phyloP scores from a whole-genome alignment of 2,329 filamentous ascomycete genomes.

The Fusarium coicis region DNA sequence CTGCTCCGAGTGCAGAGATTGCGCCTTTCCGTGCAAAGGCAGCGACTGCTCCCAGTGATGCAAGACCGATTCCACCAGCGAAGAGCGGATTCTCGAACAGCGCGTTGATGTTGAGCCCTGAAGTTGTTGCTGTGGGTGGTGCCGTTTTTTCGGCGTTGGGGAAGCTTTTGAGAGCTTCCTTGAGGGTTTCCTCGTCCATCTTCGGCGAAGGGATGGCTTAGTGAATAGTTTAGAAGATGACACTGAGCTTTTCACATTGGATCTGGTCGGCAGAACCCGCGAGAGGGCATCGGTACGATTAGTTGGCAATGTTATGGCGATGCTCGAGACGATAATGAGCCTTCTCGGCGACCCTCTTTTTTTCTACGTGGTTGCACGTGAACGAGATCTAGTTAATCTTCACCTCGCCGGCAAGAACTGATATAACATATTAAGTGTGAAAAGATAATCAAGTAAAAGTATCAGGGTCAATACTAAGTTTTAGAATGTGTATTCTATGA shows the following conservation, averaged over 20 bases:
- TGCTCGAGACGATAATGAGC: background rate
- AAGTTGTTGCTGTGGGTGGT: constrained; percentile 45
- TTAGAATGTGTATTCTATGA: background rate
- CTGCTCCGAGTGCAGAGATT: constrained; percentile 75
- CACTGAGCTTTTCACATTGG: constrained; percentile 14
- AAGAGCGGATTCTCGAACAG: constrained; percentile 73
- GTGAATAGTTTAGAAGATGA: constrained; percentile 12
- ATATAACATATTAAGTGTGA: background rate
- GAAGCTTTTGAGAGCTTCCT: constrained; percentile 31
- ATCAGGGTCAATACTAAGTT: background rate
- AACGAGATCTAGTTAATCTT: background rate
- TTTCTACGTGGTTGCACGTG: constrained; percentile 24
- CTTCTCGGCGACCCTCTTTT: constrained; percentile 29
- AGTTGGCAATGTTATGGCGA: background rate
- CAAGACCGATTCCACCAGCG: constrained; percentile 86
- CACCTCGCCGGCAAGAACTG: background rate
- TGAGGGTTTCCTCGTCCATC: constrained; percentile 35
- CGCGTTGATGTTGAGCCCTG: constrained; percentile 62
- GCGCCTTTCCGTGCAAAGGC: constrained; percentile 83
- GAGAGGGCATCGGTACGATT: background rate
- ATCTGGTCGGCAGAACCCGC: background rate
- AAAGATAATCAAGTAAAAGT: background rate
- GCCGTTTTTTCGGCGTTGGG: constrained; percentile 47
- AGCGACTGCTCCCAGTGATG: constrained; percentile 83
- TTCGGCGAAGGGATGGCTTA: background rate